These are phyloP conservation scores for Angomonas desouzai DNA, from an alignment of 208 protist genomes.

Conservation along the genomic window DNA sequence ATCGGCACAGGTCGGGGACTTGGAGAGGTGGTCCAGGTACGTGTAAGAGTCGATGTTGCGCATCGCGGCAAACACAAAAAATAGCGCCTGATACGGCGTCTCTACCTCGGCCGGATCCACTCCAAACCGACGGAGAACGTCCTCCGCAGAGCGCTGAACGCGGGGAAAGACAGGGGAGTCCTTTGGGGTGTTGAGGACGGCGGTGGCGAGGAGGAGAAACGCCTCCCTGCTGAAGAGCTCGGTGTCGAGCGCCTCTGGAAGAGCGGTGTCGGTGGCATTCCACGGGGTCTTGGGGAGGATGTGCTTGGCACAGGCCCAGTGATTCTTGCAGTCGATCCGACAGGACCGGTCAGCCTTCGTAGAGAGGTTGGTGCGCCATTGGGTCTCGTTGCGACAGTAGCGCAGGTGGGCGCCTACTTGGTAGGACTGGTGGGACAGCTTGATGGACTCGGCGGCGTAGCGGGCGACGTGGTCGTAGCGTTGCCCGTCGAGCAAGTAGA, in stretches of 20 bases:
- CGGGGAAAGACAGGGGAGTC: neutral
- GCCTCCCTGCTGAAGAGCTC: neutral
- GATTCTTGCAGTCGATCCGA: neutral
- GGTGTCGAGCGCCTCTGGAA: neutral
- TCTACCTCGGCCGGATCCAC: neutral
- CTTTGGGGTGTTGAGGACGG: neutral
- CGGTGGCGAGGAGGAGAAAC: neutral
- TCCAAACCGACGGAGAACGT: neutral
- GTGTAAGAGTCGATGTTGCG: neutral
- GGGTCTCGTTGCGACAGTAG: neutral
- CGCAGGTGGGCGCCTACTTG: neutral
- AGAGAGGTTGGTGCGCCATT: neutral
- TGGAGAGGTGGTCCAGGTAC: slow-evolving; percentile 10
- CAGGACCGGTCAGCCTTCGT: neutral
- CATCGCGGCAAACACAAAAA: slow-evolving; percentile 5
- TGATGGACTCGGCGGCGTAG: slow-evolving; percentile 58
- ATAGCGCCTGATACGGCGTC: neutral
- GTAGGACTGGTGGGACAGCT: slow-evolving; percentile 17
- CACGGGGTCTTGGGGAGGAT: neutral
- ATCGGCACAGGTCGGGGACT: slow-evolving; percentile 42
- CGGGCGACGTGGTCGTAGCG: slow-evolving; percentile 45
- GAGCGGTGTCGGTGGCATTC: slow-evolving; percentile 6
- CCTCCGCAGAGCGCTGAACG: neutral
- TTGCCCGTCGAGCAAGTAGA: slow-evolving; percentile 46
- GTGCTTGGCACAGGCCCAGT: slow-evolving; percentile 6